Base-by-base conservation (phyloP, 306 rosid species). In the Ziziphus jujuba region DNA sequence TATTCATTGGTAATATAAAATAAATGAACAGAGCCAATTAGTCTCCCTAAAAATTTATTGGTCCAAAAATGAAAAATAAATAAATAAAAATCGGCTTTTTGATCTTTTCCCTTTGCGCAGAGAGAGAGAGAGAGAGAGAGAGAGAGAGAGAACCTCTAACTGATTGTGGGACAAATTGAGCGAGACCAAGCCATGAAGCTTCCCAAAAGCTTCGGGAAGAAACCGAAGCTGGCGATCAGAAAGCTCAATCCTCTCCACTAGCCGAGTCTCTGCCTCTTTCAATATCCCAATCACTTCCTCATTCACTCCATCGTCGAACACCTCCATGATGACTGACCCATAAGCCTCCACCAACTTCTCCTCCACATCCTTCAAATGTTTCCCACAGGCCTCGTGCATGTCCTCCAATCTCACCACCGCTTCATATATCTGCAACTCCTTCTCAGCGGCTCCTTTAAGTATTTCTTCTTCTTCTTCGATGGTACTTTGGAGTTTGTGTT, bases 331-430 rank as follows among this genome's bases (percentile, higher is more conserved):
- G 17, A 16, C 55, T 12, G 3, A 55, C 33, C 81, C 79, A n/a
- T 79, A n/a, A 63, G 74, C 70, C 61, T 87, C 82, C 56, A 57
- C 83, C 24, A 91, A 62, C 54, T 85, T 53, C 50, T 80, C 74
- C 81, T 91, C 97, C 0, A 91, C 93, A 14, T 87, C 89, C 76
- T 69, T 83, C 15, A 91, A 84, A 21, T 86, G 72, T 71, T 76
- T 88, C 68, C 63, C 88, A 74, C 89, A 91, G 6, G 88, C 71
- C 0, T 65, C 86, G 64, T 87, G 96, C 91, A 91, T 83, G 57
- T 86, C 87, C 7, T 91, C 96, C 47, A 85, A 69, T 80, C 85
- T 87, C 13, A 91, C 13, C 25, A 91, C 34, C 0, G 84, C 80
- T 19, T 72, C 84, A 44, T 66, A 80, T 8, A 31, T 16, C 33